Base-by-base conservation (phyloP, 768 basidiomycete species). In the Strobilomyces dryophilus region DNA sequence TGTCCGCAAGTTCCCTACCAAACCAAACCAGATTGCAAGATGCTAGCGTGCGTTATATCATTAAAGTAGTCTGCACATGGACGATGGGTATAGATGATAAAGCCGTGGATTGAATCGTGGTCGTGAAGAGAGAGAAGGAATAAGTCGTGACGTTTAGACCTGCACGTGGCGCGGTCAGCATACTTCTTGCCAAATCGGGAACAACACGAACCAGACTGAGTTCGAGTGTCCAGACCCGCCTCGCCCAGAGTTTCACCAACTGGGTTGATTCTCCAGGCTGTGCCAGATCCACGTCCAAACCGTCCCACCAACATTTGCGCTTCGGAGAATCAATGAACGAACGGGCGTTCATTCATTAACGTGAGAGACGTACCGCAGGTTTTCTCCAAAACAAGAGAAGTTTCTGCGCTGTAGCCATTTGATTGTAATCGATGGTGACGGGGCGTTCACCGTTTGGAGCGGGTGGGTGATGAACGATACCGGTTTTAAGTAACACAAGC, bases 301-400 rank as follows among this genome's bases (percentile, higher is more conserved):
- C 95, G 62, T 99, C 97, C 97, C 97, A 99, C 97, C 97, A 99
- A 73, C 95, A 98, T 75, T 99, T 98, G 39, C 97, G 79, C 95
- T 98, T 59, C 14, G 31, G n/a, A 34, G 20, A 3, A 29, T 29
- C n/a, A 27, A 29, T 42, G 35, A 46, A 34, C 50, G 36, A 54
- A 31, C 43, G 20, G 29, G 15, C 7, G 27, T n/a, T 15, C 17
- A 21, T 8, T 14, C 2, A 15, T 24, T 27, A 8, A 37, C 15
- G 39, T 49, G 37, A 36, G 52, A 39, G 21, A 83, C 93, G 60
- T 71, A 97, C 95, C n/a, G 97, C 97, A 41, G 97, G 97, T 71
- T 99, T 99, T 68, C 97, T 80, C 97, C 97, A 99, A 78, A 99
- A 99, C 37, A 99, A 68, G 36, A 99, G 74, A 41, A 99, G 76